Evolutionary conservation across 2,329 filamentous ascomycete species (phyloP).

Genomic region (Arthrobotrys entomopaga): DNA sequence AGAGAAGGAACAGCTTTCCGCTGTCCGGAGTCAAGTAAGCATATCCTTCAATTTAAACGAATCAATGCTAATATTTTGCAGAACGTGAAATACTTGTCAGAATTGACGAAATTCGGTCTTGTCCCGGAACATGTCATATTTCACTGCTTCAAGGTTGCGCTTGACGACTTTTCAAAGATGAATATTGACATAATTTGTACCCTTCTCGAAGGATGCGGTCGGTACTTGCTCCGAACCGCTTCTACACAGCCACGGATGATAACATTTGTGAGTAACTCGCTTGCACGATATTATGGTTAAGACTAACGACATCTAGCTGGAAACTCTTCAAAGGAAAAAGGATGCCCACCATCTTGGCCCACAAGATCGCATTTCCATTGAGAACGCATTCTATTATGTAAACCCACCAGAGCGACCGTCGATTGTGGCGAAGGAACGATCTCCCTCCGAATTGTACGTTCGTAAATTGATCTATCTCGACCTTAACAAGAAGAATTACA

Average conservation of each 20-base stretch:
- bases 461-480: slow-evolving; percentile 93
- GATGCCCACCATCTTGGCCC: slow-evolving; percentile 86
- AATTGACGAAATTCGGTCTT: slow-evolving; percentile 96
- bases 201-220: slow-evolving; percentile 92
- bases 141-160: slow-evolving; percentile 94
- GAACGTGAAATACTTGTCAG: slow-evolving; percentile 80
- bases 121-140: slow-evolving; percentile 99
- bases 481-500: slow-evolving; percentile 91
- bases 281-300: not conserved
- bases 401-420: slow-evolving; percentile 92
- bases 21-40: slow-evolving; percentile 39
- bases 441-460: slow-evolving; percentile 90
- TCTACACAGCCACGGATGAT: slow-evolving; percentile 93
- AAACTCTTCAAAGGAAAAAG: slow-evolving; percentile 96
- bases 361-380: slow-evolving; percentile 96
- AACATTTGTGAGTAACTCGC: slow-evolving; percentile 69
- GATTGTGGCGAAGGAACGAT: slow-evolving; percentile 95
- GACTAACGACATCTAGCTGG: slow-evolving; percentile 65
- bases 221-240: slow-evolving; percentile 89
- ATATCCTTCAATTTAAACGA: slow-evolving; percentile 75
- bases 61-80: slow-evolving; percentile 68
- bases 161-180: slow-evolving; percentile 98
- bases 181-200: slow-evolving; percentile 99
- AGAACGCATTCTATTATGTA: slow-evolving; percentile 98
- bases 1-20: slow-evolving; percentile 88